phyloP scores from a whole-genome alignment of 2,329 filamentous ascomycete species.

The Eutypa lata region DNA sequence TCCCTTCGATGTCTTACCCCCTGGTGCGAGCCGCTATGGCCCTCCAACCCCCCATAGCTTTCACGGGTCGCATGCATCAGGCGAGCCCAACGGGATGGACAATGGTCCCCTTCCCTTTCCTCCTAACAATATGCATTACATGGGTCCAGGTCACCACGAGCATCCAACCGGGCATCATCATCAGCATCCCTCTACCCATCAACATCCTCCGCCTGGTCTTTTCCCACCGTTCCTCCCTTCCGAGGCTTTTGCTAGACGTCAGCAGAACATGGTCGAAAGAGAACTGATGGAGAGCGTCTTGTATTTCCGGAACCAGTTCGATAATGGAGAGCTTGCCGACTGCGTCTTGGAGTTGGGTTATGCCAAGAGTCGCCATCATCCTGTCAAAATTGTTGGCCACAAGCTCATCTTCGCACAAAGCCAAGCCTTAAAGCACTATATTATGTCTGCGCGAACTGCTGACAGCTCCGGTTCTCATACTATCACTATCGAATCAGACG shows the following conservation, averaged over 20 bases:
- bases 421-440: conserved; percentile 33
- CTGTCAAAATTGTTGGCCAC: conserved; percentile 50
- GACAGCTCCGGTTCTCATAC: conserved; percentile 30
- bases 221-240: conserved; percentile 26
- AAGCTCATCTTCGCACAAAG: conserved; percentile 55
- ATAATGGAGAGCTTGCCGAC: conserved; percentile 37
- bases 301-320: conserved; percentile 37
- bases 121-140: conserved; percentile 32
- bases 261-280: conserved; percentile 15
- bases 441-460: conserved; percentile 29
- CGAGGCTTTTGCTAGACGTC: conserved; percentile 18
- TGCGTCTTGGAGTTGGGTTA: conserved; percentile 39
- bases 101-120: conserved; percentile 37
- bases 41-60: conserved; percentile 59
- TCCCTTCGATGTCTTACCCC: conserved; percentile 31
- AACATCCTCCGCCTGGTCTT: conserved; percentile 9
- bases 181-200: conserved; percentile 10
- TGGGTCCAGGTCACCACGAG: conserved; percentile 11
- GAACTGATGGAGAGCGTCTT: conserved; percentile 23
- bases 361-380: conserved; percentile 31
- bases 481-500: conserved; percentile 46
- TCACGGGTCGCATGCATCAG: conserved; percentile 58
- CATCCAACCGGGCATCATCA: conserved; percentile 14
- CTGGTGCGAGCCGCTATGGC: conserved; percentile 38
- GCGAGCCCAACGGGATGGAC: conserved; percentile 38